Conservation (phyloP, 2,329 filamentous ascomycete genomes). For the Pseudonectria buxi region DNA sequence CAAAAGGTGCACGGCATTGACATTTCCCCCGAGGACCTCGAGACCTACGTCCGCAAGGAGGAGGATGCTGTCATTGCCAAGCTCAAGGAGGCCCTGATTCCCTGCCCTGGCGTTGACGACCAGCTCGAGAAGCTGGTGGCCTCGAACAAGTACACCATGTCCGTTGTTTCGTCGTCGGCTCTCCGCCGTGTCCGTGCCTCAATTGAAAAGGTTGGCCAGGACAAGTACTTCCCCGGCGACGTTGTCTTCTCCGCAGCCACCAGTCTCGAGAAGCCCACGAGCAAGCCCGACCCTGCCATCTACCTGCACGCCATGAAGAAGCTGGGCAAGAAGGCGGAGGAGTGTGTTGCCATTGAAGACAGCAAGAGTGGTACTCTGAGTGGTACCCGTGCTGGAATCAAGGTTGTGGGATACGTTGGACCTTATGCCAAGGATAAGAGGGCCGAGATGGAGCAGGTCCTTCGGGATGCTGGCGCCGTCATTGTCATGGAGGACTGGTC, state of each 20-base stretch:
- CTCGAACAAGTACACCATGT: conserved; percentile 60
- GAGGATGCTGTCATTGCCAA: conserved; percentile 79
- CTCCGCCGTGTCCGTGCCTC: conserved; percentile 71
- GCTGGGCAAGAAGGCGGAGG: conserved; percentile 62
- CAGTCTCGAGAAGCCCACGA: conserved; percentile 70
- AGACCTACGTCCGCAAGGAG: conserved; percentile 68
- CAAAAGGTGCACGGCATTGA: conserved; percentile 69
- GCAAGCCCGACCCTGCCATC: conserved; percentile 85
- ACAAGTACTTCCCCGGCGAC: conserved; percentile 70
- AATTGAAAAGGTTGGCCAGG: conserved; percentile 71
- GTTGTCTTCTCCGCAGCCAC: conserved; percentile 78
- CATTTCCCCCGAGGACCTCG: conserved; percentile 60
- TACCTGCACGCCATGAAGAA: conserved; percentile 72
- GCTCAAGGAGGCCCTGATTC: conserved; percentile 59
- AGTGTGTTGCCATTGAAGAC: conserved; percentile 81
- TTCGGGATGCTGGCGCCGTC: conserved; percentile 55
- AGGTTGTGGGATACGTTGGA: conserved; percentile 78
- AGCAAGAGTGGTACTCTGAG: conserved; percentile 78
- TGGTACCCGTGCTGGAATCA: conserved; percentile 67
- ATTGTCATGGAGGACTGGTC: conserved; percentile 56
- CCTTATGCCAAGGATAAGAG: conserved; percentile 59
- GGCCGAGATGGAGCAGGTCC: conserved; percentile 56
- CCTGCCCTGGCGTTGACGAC: conserved; percentile 62
- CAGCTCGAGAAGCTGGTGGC: conserved; percentile 59
- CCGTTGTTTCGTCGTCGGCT: conserved; percentile 77